A percentile compares a stretch with the other conserved stretches of the same genome.
Conservation (phyloP, 73 alveolate genomes). For the Symbiodinium pilosum region DNA sequence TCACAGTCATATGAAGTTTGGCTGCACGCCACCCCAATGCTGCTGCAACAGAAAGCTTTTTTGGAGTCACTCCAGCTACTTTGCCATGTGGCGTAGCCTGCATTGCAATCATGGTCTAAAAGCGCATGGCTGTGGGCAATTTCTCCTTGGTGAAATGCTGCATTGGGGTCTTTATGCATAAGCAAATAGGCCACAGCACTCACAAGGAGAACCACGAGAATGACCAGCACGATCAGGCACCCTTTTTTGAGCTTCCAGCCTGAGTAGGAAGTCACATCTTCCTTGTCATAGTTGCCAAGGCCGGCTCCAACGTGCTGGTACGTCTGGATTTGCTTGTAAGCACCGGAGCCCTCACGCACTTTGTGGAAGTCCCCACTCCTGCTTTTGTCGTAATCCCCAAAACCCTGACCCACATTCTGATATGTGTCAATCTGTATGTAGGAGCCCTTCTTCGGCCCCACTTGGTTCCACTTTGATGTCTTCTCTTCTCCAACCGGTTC, state of each 20-base stretch:
- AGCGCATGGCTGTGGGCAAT: neutral
- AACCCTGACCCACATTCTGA: neutral
- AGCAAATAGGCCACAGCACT: neutral
- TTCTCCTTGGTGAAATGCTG: no score
- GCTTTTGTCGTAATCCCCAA: neutral
- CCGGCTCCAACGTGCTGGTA: constrained; percentile 62
- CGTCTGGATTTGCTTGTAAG: constrained; percentile 52
- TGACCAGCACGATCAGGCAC: neutral
- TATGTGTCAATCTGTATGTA: neutral
- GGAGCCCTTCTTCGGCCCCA: constrained; percentile 32
- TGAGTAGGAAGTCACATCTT: neutral
- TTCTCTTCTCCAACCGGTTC: constrained; percentile 25
- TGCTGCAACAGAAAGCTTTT: neutral
- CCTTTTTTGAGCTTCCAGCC: neutral
- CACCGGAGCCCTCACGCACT: neutral
- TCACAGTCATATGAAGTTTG: constrained; percentile 7
- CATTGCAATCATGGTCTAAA: neutral
- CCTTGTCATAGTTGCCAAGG: constrained; percentile 38
- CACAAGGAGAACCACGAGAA: neutral
- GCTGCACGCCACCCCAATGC: neutral
- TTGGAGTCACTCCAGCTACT: neutral
- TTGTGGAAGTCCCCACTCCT: neutral
- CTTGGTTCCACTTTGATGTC: constrained; percentile 32
- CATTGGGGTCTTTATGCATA: neutral
- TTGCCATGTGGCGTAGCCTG: neutral